Conservation (phyloP, 176 grass and related monocot species). For the Miscanthus lutarioriparius region DNA sequence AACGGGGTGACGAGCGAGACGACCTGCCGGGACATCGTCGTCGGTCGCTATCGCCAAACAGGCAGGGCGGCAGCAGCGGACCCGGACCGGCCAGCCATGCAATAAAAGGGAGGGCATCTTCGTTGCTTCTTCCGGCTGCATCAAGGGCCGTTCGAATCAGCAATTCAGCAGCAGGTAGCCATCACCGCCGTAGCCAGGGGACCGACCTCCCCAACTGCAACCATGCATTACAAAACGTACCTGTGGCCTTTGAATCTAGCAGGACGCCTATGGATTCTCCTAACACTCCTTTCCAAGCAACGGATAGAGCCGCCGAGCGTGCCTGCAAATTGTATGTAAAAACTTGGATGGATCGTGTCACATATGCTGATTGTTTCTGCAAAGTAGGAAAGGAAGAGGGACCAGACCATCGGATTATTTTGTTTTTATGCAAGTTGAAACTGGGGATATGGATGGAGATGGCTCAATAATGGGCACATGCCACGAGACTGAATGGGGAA, state of each 20-base stretch:
- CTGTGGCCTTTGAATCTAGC: slow-evolving; percentile 20
- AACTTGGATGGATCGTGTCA: slow-evolving; percentile 17
- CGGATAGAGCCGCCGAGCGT: slow-evolving; percentile 5
- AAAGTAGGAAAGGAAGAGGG: slow-evolving; percentile 23
- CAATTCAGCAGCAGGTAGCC: slow-evolving; percentile 3
- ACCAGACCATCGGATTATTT: slow-evolving; percentile 36
- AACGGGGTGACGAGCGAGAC: background rate
- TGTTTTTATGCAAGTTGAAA: slow-evolving; percentile 26
- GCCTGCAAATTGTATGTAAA: slow-evolving; percentile 29
- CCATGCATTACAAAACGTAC: background rate
- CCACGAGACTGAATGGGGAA: background rate
- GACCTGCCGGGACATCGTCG: background rate
- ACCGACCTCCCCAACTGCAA: slow-evolving; percentile 22
- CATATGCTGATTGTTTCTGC: slow-evolving; percentile 1
- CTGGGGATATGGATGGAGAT: slow-evolving; percentile 25
- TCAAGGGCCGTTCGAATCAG: slow-evolving; percentile 33
- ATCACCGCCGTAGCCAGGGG: slow-evolving; percentile 26
- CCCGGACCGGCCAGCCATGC: background rate
- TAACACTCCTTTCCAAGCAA: background rate
- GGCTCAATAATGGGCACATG: slow-evolving; percentile 52
- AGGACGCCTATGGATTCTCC: background rate
- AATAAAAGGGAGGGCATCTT: slow-evolving; percentile 12
- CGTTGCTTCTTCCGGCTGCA: slow-evolving; percentile 16
- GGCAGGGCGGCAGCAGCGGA: background rate
- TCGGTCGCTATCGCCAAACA: slow-evolving; percentile 26